Conservation (phyloP, 2,329 filamentous ascomycete genomes). For the Zymoseptoria brevis region DNA sequence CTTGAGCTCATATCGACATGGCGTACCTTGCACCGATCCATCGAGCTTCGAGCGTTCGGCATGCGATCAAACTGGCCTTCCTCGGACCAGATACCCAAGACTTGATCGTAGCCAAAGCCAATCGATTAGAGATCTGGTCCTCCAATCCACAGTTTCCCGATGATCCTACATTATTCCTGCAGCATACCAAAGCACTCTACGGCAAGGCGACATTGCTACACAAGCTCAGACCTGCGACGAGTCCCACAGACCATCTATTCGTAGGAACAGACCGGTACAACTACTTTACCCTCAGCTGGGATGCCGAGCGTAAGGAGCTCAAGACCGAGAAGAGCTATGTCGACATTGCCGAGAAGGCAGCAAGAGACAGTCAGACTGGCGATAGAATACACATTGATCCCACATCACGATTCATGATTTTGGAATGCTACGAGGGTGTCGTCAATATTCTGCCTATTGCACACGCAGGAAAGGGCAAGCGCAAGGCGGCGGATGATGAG, state of each 20-base stretch:
- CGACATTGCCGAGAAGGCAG: constrained; percentile 53
- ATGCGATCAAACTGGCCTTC: constrained; percentile 75
- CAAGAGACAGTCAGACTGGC: constrained; percentile 69
- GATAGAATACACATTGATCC: constrained; percentile 81
- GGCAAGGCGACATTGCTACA: constrained; percentile 82
- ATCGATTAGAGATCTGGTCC: constrained; percentile 77
- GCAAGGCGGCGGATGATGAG: constrained; percentile 36
- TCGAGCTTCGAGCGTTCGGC: constrained; percentile 78
- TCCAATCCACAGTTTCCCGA: constrained; percentile 40
- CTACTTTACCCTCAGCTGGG: constrained; percentile 87
- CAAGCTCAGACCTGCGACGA: constrained; percentile 66
- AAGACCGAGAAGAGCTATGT: constrained; percentile 52
- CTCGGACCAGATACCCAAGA: constrained; percentile 68
- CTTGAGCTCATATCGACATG: constrained; percentile 48
- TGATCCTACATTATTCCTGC: constrained; percentile 52
- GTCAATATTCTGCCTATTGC: constrained; percentile 57
- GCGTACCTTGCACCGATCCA: constrained; percentile 93
- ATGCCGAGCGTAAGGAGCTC: constrained; percentile 48
- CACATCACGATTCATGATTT: constrained; percentile 57
- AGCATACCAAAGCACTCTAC: constrained; percentile 65
- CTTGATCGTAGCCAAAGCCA: constrained; percentile 78
- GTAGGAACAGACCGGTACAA: constrained; percentile 82
- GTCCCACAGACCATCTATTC: constrained; percentile 75
- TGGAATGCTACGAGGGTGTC: constrained; percentile 62
- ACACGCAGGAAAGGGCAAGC: constrained; percentile 44